Base-by-base conservation (phyloP, 768 basidiomycete species). In the Saitozyma sp. region DNA sequence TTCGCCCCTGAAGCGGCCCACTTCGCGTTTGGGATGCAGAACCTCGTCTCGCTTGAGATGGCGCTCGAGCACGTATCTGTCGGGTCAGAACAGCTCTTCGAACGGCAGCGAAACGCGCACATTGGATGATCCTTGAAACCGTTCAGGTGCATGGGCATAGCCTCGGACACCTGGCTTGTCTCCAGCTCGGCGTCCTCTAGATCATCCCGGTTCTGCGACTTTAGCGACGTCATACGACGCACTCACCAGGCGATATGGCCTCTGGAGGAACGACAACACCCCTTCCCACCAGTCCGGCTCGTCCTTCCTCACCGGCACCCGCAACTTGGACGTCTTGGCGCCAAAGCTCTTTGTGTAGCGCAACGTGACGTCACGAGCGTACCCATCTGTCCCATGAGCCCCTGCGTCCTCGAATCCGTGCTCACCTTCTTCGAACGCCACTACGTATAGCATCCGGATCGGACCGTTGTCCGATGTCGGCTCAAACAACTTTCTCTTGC, bases 111-210 rank as follows among this genome's bases (percentile, higher is more conserved):
- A 20, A 51, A n/a, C 39, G 79, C 87, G 55, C 71, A 95, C 89
- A 95, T 75, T 6, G 94, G 92, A 80, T 99, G 96, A 71, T 91
- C 89, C 78, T 98, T 97, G 85, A 98, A 98, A 1, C 92, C 96
- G 38, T 84, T 83, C 58, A 98, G 84, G 10, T 89, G 88, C 16
- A 87, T 88, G 0, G 96, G 96, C 92, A 99, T 96, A 29, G 89
- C 92, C 80, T 95, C 94, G 52, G 84, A 87, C 75, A 90, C 78
- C 75, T 91, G 89, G 62, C 86, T 86, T 0, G 82, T 82, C 62
- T 89, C 83, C 20, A 99, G 82, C 79, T 96, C 92, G 29, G 90
- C 89, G 70, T 97, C 92, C 80, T 99, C 96, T 7, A 90, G 77
- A 66, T 95, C 91, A 77, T 98, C 95, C 64, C 96, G 86, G 77